Evolutionary conservation across 2,329 filamentous ascomycete species (phyloP).

Genomic region (Fonsecaea monophora): DNA sequence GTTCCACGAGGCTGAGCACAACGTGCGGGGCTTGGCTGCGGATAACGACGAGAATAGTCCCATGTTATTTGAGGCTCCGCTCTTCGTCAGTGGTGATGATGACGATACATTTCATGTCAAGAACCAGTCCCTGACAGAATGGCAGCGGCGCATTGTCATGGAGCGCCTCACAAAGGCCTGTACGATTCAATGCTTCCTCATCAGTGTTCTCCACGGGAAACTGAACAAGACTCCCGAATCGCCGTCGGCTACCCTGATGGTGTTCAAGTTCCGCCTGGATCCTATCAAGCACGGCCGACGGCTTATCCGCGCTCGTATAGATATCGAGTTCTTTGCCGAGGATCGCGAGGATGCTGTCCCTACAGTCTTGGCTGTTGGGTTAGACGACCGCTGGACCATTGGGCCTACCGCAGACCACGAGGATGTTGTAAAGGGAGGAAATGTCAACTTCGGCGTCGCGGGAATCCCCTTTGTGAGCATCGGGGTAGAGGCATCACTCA

Average conservation of each 20-base stretch:
- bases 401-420: background rate
- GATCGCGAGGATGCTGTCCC: background rate
- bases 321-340: background rate
- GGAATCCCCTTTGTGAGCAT: background rate
- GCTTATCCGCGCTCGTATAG: background rate
- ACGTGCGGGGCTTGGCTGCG: background rate
- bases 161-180: background rate
- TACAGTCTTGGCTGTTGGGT: background rate
- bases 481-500: background rate
- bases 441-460: background rate
- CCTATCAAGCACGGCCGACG: background rate
- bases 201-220: background rate
- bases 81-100: background rate
- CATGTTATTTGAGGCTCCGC: background rate
- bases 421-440: background rate
- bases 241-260: background rate
- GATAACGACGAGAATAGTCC: background rate
- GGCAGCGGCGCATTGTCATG: background rate
- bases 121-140: background rate
- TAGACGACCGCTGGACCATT: background rate
- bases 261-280: background rate
- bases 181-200: background rate
- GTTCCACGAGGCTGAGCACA: background rate
- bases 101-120: background rate
- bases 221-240: background rate